Conservation (phyloP, 768 basidiomycete species). For the Leccinum incarnatum region DNA sequence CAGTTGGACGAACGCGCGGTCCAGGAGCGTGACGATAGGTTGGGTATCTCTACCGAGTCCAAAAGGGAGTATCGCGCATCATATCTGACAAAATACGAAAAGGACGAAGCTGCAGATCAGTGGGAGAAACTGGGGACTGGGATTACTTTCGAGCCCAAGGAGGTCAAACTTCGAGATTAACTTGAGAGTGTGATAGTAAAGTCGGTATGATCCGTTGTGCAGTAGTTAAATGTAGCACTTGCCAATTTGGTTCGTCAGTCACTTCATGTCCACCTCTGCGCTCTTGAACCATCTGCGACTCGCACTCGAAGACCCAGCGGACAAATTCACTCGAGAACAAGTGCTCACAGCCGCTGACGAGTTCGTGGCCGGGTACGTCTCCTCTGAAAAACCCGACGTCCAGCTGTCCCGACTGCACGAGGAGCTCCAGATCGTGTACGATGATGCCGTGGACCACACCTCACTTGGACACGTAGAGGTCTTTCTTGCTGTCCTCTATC, state of each 20-base stretch:
- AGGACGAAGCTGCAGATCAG: constrained; percentile 35
- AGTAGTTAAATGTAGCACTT: background rate
- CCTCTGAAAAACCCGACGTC: constrained; percentile 43
- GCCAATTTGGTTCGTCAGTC: constrained; percentile 9
- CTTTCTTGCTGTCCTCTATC: constrained; percentile 64
- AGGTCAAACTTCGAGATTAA: constrained; percentile 19
- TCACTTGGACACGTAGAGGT: constrained; percentile 60
- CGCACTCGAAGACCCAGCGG: constrained; percentile 52
- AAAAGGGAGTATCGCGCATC: constrained; percentile 35
- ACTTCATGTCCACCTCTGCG: constrained; percentile 36
- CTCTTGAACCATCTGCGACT: constrained; percentile 54
- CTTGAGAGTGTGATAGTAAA: background rate
- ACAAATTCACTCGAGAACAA: constrained; percentile 49
- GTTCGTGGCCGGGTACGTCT: constrained; percentile 50
- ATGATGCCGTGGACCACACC: constrained; percentile 62
- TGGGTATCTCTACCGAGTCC: constrained; percentile 21
- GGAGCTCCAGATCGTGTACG: constrained; percentile 61
- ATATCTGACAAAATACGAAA: constrained; percentile 42
- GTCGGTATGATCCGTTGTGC: background rate
- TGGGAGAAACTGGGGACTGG: constrained; percentile 37
- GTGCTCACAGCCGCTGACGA: constrained; percentile 51
- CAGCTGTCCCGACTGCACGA: constrained; percentile 56
- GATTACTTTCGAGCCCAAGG: constrained; percentile 32
- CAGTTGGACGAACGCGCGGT: constrained; percentile 34
- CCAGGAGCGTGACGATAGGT: constrained; percentile 29